Evolutionary conservation across 495 filamentous ascomycete species (phyloP).

Genomic region (Tuber borchii): DNA sequence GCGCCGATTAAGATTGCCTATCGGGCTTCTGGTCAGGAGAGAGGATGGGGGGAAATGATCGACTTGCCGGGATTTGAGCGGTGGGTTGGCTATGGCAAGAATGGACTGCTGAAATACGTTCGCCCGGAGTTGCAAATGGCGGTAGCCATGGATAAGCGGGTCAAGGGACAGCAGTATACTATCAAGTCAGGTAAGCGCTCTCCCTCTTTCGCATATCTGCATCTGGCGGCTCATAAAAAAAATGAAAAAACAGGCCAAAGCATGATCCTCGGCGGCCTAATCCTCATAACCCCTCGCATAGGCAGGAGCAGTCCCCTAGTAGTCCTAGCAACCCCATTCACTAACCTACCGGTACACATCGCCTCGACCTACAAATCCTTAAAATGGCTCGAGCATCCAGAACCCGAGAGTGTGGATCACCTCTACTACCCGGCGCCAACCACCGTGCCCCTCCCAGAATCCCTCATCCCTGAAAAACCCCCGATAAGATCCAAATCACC

Average conservation of each 20-base stretch:
- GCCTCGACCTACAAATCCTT: slow-evolving; percentile 73
- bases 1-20: slow-evolving; percentile 87
- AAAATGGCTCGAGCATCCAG: slow-evolving; percentile 33
- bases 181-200: slow-evolving; percentile 54
- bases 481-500: background rate
- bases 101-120: slow-evolving; percentile 62
- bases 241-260: slow-evolving; percentile 54
- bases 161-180: slow-evolving; percentile 59
- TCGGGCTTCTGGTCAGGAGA: slow-evolving; percentile 47
- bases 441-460: background rate
- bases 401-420: slow-evolving; percentile 16
- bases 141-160: slow-evolving; percentile 68
- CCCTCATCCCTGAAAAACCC: slow-evolving; percentile 13
- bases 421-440: background rate
- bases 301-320: slow-evolving; percentile 55
- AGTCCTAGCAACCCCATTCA: slow-evolving; percentile 61
- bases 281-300: slow-evolving; percentile 74
- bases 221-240: background rate
- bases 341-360: slow-evolving; percentile 63
- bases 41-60: slow-evolving; percentile 81
- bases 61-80: slow-evolving; percentile 83
- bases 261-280: slow-evolving; percentile 76
- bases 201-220: background rate
- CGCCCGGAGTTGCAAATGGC: slow-evolving; percentile 54
- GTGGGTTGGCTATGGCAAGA: slow-evolving; percentile 40